Percentiles rank a stretch among this genome's conserved stretches.
Conservation (phyloP, 176 grass and related monocot genomes). For the Lolium rigidum region DNA sequence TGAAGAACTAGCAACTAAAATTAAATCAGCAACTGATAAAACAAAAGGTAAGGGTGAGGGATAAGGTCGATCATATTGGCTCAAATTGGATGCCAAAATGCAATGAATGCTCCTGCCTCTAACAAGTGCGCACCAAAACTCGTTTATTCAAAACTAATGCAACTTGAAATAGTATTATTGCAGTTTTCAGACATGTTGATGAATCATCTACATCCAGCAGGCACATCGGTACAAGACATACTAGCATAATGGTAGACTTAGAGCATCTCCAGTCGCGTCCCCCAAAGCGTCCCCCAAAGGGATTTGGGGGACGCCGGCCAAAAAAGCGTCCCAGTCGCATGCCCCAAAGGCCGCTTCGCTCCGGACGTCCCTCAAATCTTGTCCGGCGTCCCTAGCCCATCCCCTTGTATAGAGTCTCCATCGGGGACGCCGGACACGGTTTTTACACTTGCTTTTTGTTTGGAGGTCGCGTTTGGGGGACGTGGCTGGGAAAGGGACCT, state of each 20-base stretch:
- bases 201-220: not conserved
- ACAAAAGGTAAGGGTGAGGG: not conserved
- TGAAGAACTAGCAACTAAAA: not conserved
- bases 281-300: too few relatives aligned
- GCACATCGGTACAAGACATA: not conserved
- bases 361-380: too few relatives aligned
- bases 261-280: too few relatives aligned
- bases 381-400: too few relatives aligned
- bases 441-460: too few relatives aligned
- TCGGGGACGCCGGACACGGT: too few relatives aligned
- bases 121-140: not conserved
- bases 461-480: too few relatives aligned
- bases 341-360: too few relatives aligned
- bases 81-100: not conserved
- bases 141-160: not conserved
- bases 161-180: not conserved
- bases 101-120: not conserved
- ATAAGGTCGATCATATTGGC: not conserved
- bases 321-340: too few relatives aligned
- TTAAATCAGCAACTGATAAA: not conserved
- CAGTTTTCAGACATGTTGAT: not conserved
- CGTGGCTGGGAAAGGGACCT: too few relatives aligned
- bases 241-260: not conserved
- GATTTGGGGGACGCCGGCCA: too few relatives aligned
- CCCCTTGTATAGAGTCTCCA: too few relatives aligned